A percentile compares a stretch with the other conserved stretches of the same genome.
phyloP scores from a whole-genome alignment of 768 basidiomycete genomes.

The Rhodotorula paludigena region DNA sequence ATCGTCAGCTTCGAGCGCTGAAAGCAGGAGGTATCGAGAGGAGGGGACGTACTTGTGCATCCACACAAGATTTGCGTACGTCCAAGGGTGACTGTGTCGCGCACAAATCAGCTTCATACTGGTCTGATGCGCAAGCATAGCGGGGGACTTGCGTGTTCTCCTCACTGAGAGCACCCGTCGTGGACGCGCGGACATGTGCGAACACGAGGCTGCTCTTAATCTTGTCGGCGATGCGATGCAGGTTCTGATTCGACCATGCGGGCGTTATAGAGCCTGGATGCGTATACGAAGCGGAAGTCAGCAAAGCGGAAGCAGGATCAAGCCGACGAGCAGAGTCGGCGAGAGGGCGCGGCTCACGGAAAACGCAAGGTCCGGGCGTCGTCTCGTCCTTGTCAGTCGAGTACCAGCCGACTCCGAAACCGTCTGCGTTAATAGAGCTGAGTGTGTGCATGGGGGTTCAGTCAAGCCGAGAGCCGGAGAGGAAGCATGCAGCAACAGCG shows the following conservation, averaged over 20 bases:
- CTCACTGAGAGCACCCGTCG: constrained; percentile 75
- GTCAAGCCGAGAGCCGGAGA: constrained; percentile 44
- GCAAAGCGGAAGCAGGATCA: not conserved
- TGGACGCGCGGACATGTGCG: constrained; percentile 52
- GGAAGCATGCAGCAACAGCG: constrained; percentile 13
- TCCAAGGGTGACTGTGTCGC: constrained; percentile 66
- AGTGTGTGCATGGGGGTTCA: not conserved
- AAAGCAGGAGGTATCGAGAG: no score
- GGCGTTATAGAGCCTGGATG: constrained; percentile 45
- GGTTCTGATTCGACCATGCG: constrained; percentile 96
- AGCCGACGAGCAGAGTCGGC: not conserved
- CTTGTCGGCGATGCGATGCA: constrained; percentile 90
- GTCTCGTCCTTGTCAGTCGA: constrained; percentile 10
- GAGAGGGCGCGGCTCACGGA: constrained; percentile 52
- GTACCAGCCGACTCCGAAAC: constrained; percentile 91
- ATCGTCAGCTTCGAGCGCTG: not conserved
- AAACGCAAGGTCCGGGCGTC: constrained; percentile 63
- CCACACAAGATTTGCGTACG: constrained; percentile 87
- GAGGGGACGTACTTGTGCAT: constrained; percentile 38
- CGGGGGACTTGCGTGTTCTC: constrained; percentile 61
- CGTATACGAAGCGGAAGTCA: not conserved
- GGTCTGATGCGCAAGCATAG: not conserved
- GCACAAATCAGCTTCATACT: no score
- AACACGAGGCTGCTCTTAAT: constrained; percentile 94
- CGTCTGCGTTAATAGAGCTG: constrained; percentile 54